Conservation (phyloP, 495 filamentous ascomycete genomes). For the Podospora pseudoanserina region DNA sequence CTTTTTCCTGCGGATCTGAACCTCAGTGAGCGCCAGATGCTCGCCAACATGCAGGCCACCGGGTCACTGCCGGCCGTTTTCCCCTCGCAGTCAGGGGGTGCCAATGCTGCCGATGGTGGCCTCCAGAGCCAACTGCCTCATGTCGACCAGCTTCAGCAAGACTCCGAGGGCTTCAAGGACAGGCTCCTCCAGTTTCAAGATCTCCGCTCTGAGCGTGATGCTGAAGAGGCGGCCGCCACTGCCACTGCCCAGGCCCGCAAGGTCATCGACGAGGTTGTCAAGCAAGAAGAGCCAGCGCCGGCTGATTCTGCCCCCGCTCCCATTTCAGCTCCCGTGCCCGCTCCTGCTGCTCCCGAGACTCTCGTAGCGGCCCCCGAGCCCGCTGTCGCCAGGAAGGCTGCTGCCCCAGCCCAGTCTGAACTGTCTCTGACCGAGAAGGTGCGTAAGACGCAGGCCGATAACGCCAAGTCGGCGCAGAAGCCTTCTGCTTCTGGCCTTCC, state of each 20-base stretch:
- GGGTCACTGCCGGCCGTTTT: slow-evolving; percentile 36
- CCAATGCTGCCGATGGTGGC: slow-evolving; percentile 29
- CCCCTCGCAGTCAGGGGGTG: slow-evolving; percentile 11
- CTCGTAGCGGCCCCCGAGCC: slow-evolving; percentile 1
- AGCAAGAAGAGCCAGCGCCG: slow-evolving; percentile 15
- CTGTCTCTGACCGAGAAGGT: slow-evolving; percentile 85
- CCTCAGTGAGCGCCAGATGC: slow-evolving; percentile 39
- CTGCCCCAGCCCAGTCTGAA: slow-evolving; percentile 14
- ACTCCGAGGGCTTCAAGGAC: slow-evolving; percentile 49
- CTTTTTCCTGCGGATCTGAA: slow-evolving; percentile 48
- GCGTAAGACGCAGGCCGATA: slow-evolving; percentile 63
- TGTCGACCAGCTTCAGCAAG: slow-evolving; percentile 45
- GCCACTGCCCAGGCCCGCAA: slow-evolving; percentile 14
- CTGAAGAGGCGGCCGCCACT: slow-evolving; percentile 33
- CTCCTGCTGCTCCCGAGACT: slow-evolving; percentile 2
- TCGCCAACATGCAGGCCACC: slow-evolving; percentile 36
- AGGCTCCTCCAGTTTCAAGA: slow-evolving; percentile 55
- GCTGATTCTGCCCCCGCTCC: not conserved
- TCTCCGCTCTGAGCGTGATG: slow-evolving; percentile 55
- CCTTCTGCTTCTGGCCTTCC: slow-evolving; percentile 59
- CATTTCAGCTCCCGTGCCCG: not conserved
- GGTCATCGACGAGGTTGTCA: slow-evolving; percentile 14
- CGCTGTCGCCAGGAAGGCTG: slow-evolving; percentile 14
- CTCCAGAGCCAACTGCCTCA: slow-evolving; percentile 41
- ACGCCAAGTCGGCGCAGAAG: slow-evolving; percentile 60